phyloP scores from a whole-genome alignment of 495 filamentous ascomycete species.

The Lophiotrema nucula region DNA sequence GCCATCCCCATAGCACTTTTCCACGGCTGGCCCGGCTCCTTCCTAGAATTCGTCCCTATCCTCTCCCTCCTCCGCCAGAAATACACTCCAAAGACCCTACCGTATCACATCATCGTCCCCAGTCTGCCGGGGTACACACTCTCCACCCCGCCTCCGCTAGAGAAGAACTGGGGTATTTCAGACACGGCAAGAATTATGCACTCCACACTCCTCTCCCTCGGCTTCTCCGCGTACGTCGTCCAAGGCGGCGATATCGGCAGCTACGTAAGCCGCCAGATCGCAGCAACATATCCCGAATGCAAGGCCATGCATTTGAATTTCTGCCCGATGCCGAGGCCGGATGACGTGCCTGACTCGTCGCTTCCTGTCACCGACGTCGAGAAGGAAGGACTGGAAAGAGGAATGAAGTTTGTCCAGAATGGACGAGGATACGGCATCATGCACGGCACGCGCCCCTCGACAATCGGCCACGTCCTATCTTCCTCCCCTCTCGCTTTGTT shows the following conservation, averaged over 20 bases:
- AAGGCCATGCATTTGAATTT: slow-evolving; percentile 39
- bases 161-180: slow-evolving; percentile 47
- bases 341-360: neutral
- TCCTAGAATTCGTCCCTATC: slow-evolving; percentile 53
- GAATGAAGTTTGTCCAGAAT: neutral
- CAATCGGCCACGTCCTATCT: slow-evolving; percentile 58
- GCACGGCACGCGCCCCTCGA: slow-evolving; percentile 62
- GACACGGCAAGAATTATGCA: slow-evolving; percentile 53
- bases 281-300: slow-evolving; percentile 42
- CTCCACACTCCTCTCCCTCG: slow-evolving; percentile 59
- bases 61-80: slow-evolving; percentile 48
- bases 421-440: slow-evolving; percentile 57
- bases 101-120: slow-evolving; percentile 67
- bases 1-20: slow-evolving; percentile 61
- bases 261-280: slow-evolving; percentile 49
- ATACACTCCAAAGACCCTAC: slow-evolving; percentile 56
- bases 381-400: neutral
- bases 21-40: slow-evolving; percentile 59
- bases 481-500: slow-evolving; percentile 61
- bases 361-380: neutral
- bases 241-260: slow-evolving; percentile 70
- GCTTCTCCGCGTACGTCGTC: slow-evolving; percentile 59
- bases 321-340: neutral
- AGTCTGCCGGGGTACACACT: slow-evolving; percentile 63
- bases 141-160: slow-evolving; percentile 47